Evolutionary conservation across 179 eudicot species (phyloP).

Genomic region (Corrigiola litoralis): DNA sequence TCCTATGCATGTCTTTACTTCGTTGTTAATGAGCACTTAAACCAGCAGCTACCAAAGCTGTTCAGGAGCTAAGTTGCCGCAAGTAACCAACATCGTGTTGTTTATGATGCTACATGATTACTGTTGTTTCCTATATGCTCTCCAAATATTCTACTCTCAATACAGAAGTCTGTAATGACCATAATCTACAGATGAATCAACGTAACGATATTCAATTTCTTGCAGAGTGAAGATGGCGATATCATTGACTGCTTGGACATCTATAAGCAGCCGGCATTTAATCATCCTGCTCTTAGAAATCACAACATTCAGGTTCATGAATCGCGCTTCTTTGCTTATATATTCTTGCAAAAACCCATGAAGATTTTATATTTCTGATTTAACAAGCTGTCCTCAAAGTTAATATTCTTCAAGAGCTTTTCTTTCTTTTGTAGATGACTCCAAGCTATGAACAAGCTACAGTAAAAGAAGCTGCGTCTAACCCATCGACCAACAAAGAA

Average conservation of each 20-base stretch:
- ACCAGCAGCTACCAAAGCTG: no score
- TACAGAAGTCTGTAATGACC: no score
- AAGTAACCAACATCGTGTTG: no score
- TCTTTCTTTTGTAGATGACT: constrained; percentile 11
- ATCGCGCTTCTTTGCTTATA: no score
- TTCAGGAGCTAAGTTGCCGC: no score
- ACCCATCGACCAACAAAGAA: neutral
- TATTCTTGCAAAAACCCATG: no score
- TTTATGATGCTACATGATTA: no score
- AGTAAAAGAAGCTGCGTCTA: constrained; percentile 2
- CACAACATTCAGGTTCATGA: no score
- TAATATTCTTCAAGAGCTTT: neutral
- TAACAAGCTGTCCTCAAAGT: neutral
- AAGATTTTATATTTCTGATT: neutral
- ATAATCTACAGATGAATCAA: no score
- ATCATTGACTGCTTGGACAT: constrained; percentile 26
- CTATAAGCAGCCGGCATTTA: constrained; percentile 25
- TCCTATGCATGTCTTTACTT: neutral
- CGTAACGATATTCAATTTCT: neutral
- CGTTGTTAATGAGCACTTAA: no score
- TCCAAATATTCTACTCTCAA: no score
- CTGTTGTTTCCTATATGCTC: no score
- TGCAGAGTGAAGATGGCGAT: constrained; percentile 32
- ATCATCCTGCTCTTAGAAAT: constrained; percentile 24
- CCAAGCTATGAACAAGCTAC: constrained; percentile 14